A percentile compares a stretch with the other conserved stretches of the same genome.
These are phyloP conservation scores for Erucastrum elatum DNA, from an alignment of 345 rosid species.

Conservation along the genomic window DNA sequence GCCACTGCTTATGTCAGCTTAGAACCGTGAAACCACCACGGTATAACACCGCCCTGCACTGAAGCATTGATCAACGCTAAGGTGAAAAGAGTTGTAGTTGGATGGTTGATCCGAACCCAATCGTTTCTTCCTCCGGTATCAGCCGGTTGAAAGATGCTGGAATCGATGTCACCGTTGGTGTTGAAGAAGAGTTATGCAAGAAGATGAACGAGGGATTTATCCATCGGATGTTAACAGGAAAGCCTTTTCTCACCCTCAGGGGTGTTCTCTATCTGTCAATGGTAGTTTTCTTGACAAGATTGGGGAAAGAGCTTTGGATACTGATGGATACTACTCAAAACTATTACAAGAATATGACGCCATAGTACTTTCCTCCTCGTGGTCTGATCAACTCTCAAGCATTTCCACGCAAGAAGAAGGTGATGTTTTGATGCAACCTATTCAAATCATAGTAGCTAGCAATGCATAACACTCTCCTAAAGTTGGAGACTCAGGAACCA, in stretches of 20 bases:
- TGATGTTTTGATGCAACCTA: conserved; percentile 60
- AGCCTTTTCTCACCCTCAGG: conserved; percentile 70
- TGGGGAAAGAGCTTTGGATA: conserved; percentile 53
- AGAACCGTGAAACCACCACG: conserved; percentile 90
- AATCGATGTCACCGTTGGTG: conserved; percentile 62
- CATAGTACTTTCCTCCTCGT: conserved; percentile 52
- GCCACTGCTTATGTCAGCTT: conserved; percentile 87
- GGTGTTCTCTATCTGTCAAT: conserved; percentile 62
- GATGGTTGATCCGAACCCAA: conserved; percentile 89
- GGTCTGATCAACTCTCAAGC: conserved; percentile 35
- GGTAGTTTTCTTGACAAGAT: conserved; percentile 56
- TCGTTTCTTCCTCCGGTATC: conserved; percentile 75
- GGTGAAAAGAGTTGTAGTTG: conserved; percentile 75
- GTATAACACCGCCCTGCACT: conserved; percentile 87
- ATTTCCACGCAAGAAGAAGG: conserved; percentile 64
- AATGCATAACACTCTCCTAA: conserved; percentile 34
- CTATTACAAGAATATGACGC: conserved; percentile 75
- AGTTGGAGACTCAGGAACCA: conserved; percentile 31
- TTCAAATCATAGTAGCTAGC: conserved; percentile 46
- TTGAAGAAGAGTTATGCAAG: conserved; percentile 78
- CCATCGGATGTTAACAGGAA: conserved; percentile 68
- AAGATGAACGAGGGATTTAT: conserved; percentile 72
- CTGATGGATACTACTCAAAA: conserved; percentile 71
- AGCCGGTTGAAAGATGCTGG: conserved; percentile 64
- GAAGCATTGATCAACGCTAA: conserved; percentile 85